Evolutionary conservation across 352 stramenopile genomes (phyloP), one percentile per base, ranked within the genome.

Genomic region (Pythium sukuiense): DNA sequence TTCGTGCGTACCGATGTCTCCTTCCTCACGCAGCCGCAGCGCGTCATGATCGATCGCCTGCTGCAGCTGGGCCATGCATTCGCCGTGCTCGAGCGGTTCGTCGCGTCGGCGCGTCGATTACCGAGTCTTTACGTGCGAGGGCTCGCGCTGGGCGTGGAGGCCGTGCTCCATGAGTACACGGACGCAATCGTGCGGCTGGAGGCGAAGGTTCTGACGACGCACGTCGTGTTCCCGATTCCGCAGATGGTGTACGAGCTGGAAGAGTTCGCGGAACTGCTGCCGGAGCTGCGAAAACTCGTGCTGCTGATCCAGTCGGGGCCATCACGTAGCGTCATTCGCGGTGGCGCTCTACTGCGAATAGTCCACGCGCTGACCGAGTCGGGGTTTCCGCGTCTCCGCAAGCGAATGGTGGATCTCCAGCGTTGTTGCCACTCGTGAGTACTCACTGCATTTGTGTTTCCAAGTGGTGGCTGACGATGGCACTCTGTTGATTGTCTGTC

Each of bases 161-260:
- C 52, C 1, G 49, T 88, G 18, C 60, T 90, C 43, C 59, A 81
- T 43, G 71, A 76, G 29, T 92, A 92, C 59, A 63, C 70, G 0
- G 77, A 89, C 57, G 76, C 67, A 4, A 63, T 90, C 16, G 79
- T 86, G 11, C 65, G 62, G 2, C 57, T 92, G 3, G 84, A 92
- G 65, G 71, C 70, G n/a, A 88, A 85, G 46, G 65, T 80, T 4
- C 66, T 92, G 26, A 59, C 74, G 18, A 67, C 58, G 16, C 72
- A 63, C 16, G 60, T 72, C 14, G 71, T 88, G 7, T 87, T 88
- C 58, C 84, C 84, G 14, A 65, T 92, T 20, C 77, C 81, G 13
- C 83, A 86, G 45, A 72, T 90, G 65, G 74, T 88, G 62, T 85
- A 80, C 59, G 84, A 92, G 62, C 73, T 92, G 18, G 81, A 88